These are phyloP conservation scores for Gaeumannomyces tritici DNA, from an alignment of 2,329 filamentous ascomycete genomes.

Conservation along the genomic window DNA sequence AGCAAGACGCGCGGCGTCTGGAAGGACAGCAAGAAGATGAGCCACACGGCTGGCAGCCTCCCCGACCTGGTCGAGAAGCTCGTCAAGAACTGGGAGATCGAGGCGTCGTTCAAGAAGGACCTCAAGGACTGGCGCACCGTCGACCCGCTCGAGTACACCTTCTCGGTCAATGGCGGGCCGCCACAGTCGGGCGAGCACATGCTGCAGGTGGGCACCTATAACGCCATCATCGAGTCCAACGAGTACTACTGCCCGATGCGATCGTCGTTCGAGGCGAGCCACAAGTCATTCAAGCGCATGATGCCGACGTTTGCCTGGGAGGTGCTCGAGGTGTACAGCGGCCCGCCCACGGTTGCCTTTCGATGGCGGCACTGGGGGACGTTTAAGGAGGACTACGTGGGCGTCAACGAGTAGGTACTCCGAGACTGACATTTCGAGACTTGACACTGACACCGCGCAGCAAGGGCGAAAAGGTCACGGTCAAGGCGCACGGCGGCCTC, in stretches of 20 bases:
- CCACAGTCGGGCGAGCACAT: conserved; percentile 51
- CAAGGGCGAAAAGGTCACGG: conserved; percentile 51
- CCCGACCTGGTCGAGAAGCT: conserved; percentile 56
- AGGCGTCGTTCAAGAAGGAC: conserved; percentile 56
- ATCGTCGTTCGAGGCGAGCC: conserved; percentile 52
- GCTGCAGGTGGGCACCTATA: conserved; percentile 60
- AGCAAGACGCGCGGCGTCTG: conserved; percentile 51
- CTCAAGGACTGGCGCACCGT: conserved; percentile 58
- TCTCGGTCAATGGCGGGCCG: conserved; percentile 52
- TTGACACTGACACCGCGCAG: conserved; percentile 25
- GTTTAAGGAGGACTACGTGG: conserved; percentile 59
- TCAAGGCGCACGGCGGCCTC: conserved; percentile 47
- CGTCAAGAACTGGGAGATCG: conserved; percentile 66
- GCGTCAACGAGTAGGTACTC: conserved; percentile 16
- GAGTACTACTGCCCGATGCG: conserved; percentile 54
- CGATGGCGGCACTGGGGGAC: conserved; percentile 60
- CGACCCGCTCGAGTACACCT: conserved; percentile 48
- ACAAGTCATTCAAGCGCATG: conserved; percentile 65
- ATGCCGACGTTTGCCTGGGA: conserved; percentile 67
- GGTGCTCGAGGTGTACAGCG: conserved; percentile 57
- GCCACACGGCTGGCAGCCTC: conserved; percentile 45
- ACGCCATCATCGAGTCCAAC: conserved; percentile 54
- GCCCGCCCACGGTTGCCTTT: conserved; percentile 52
- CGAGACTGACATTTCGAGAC: too few species aligned
- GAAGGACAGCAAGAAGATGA: conserved; percentile 45